Evolutionary conservation across 371 early-diverging fungal genomes (phyloP).

Genomic region (Batkoa obscura): DNA sequence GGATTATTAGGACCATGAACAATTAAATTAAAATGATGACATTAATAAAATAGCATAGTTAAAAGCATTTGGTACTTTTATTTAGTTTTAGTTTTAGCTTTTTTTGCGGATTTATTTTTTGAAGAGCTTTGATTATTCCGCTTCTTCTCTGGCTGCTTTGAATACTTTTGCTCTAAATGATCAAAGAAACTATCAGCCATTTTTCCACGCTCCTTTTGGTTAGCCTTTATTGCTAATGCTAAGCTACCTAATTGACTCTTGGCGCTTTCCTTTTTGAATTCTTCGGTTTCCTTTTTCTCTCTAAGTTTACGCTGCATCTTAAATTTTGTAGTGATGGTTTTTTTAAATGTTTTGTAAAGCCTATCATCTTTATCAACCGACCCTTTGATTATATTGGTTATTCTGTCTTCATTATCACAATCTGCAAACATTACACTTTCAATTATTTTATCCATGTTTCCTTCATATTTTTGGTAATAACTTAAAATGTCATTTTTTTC

Average conservation of each 20-base stretch:
- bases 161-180: neutral
- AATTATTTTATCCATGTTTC: slow-evolving; percentile 55
- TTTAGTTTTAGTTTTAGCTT: no score
- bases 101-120: no score
- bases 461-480: slow-evolving; percentile 40
- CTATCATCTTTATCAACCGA: slow-evolving; percentile 32
- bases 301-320: slow-evolving; percentile 30
- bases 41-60: no score
- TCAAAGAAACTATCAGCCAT: neutral
- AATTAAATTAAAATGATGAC: no score
- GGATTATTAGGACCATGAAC: slow-evolving; percentile 13
- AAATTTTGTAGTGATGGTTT: slow-evolving; percentile 24
- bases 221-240: neutral
- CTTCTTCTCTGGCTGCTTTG: neutral
- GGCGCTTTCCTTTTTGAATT: no score
- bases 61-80: no score
- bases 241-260: neutral
- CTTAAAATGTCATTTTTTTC: slow-evolving; percentile 53
- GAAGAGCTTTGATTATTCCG: no score
- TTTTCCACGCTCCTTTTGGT: neutral
- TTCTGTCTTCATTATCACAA: slow-evolving; percentile 46
- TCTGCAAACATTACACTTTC: slow-evolving; percentile 31
- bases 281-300: slow-evolving; percentile 28
- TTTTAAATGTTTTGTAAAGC: slow-evolving; percentile 8
- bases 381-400: slow-evolving; percentile 33